Evolutionary conservation across 352 stramenopile species (phyloP).

Genomic region (Elongisporangium senticosum): DNA sequence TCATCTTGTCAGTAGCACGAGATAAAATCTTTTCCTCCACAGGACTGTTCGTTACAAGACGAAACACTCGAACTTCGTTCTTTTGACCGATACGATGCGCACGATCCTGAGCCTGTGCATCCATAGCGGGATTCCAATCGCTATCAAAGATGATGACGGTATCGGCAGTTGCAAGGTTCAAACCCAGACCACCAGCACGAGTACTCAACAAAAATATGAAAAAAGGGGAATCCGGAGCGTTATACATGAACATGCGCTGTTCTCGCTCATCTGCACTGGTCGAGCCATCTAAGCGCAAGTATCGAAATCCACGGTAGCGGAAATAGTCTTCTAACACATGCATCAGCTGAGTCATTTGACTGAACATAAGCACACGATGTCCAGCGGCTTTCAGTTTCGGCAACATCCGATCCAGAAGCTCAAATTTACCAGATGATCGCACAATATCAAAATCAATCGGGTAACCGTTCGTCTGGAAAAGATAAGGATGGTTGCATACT

Average conservation of each 20-base stretch:
- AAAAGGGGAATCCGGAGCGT: conserved; percentile 82
- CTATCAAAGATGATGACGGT: conserved; percentile 99
- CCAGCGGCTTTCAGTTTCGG: conserved; percentile 91
- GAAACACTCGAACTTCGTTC: conserved; percentile 86
- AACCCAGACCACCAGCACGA: conserved; percentile 93
- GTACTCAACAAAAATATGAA: conserved; percentile 98
- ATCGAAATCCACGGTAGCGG: conserved; percentile 88
- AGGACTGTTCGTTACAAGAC: conserved; percentile 79
- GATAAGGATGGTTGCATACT: conserved; percentile 86
- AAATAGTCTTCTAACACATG: conserved; percentile 90
- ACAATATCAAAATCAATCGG: conserved; percentile 85
- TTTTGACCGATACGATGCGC: conserved; percentile 91
- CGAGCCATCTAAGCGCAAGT: conserved; percentile 95
- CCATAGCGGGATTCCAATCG: conserved; percentile 99
- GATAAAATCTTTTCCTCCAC: conserved; percentile 88
- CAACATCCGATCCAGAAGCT: conserved; percentile 96
- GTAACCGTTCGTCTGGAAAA: conserved; percentile 83
- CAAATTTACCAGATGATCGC: conserved; percentile 90
- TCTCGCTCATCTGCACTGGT: conserved; percentile 96
- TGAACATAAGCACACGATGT: conserved; percentile 89
- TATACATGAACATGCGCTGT: conserved; percentile 98
- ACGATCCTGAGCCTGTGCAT: conserved; percentile 90
- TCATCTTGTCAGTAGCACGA: conserved; percentile 87
- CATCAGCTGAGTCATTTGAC: conserved; percentile 89
- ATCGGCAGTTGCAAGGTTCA: conserved; percentile 98